Evolutionary conservation across 2,329 filamentous ascomycete genomes (phyloP).

Genomic region (Cladosporium phlei): DNA sequence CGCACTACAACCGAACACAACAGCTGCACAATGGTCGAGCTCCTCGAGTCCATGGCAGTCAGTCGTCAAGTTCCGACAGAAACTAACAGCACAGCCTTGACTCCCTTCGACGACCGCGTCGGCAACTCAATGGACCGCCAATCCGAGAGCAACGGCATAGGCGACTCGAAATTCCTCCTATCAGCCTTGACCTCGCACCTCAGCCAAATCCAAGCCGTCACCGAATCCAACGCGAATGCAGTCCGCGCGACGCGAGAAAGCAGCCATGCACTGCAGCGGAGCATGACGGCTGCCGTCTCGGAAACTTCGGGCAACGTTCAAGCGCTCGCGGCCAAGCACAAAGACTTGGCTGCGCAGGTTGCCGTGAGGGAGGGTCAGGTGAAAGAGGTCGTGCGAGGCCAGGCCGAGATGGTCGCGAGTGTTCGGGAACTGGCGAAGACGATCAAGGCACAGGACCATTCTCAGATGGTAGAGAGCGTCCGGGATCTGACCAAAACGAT

Average conservation of each 20-base stretch:
- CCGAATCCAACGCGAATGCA: conserved; percentile 25
- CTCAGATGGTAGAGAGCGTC: conserved; percentile 25
- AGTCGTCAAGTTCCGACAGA: background rate
- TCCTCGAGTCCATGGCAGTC: conserved; percentile 17
- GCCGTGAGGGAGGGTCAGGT: conserved; percentile 24
- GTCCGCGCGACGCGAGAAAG: conserved; percentile 20
- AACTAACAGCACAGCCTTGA: background rate
- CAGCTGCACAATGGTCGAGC: conserved; percentile 15
- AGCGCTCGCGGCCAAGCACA: conserved; percentile 3
- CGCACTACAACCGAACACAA: conserved; percentile 8
- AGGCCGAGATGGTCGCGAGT: conserved; percentile 23
- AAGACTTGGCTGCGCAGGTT: conserved; percentile 16
- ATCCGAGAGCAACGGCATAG: conserved; percentile 15
- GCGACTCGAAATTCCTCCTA: conserved; percentile 25
- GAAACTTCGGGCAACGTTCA: conserved; percentile 15
- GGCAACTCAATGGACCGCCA: background rate
- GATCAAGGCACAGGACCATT: conserved; percentile 19
- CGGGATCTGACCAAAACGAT: conserved; percentile 22
- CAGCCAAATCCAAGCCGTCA: conserved; percentile 27
- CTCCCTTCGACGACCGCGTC: conserved; percentile 4
- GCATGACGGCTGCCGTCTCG: conserved; percentile 5
- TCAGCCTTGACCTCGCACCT: conserved; percentile 26
- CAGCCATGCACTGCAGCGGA: conserved; percentile 12
- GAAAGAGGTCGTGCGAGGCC: conserved; percentile 21
- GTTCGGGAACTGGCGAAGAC: conserved; percentile 22